Base-by-base conservation (phyloP, 1,284 basidiomycete genomes). In the Coniferiporia sulphurascens region DNA sequence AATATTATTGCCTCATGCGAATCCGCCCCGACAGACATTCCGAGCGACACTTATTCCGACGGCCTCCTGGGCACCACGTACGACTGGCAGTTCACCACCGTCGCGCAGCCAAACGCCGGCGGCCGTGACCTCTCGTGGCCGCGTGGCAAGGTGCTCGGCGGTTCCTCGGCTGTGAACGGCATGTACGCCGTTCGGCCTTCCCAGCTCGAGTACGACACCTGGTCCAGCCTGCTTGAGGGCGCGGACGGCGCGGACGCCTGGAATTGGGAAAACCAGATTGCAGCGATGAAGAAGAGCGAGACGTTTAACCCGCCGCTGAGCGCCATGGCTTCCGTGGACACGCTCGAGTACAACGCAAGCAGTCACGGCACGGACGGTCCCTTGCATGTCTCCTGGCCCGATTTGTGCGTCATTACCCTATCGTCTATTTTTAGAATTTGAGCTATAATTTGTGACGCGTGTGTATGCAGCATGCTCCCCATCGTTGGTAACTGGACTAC, bases 101-200 rank as follows among this genome's bases (percentile, higher is more conserved):
- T 75, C 9, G n/a, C 58, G 0, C 87, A 89, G 71, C 44, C 74
- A 0, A 69, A 73, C 48, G 72, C 77, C 1, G 68, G 66, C 45
- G 72, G 74, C 63, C 71, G 76, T 44, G 60, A 58, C 0, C 63
- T 80, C 10, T 58, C 70, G 4, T 88, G 85, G 85, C 81, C 85
- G 0, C 76, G 86, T 60, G 83, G 83, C 15, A 82, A 89, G 75
- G 76, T 86, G 27, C 79, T 91, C 21, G 89, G 89, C 55, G 89
- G 89, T 17, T 87, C 80, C 3, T 78, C 81, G 43, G 85, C 87
- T 5, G 78, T 88, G 60, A 91, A 91, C 72, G 89, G 86, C 58
- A 77, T 89, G 72, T 91, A 88, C 73, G 76, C 82, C 53, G 75
- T 84, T 54, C 77, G 81, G 1, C 82, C 82, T 7, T 77, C 78